Percentiles rank a stretch among this genome's conserved stretches.
Evolutionary conservation across 2,329 filamentous ascomycete species (phyloP).

Genomic region (Fusarium decemcellulare): DNA sequence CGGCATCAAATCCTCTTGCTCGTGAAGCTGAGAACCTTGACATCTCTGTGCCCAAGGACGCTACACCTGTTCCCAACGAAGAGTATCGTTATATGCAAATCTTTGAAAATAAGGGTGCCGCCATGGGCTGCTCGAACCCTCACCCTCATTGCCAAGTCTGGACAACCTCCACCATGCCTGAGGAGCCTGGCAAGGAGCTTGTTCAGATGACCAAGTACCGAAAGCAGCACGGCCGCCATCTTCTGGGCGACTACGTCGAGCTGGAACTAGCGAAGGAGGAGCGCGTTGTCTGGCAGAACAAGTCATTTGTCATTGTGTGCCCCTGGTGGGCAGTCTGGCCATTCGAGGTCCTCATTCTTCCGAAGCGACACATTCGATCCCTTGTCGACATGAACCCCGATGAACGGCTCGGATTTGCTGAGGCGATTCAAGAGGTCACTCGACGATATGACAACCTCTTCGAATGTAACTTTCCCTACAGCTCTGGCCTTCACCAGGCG

Average conservation of each 20-base stretch:
- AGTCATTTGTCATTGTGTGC: constrained; percentile 86
- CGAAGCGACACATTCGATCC: constrained; percentile 86
- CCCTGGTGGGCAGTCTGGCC: constrained; percentile 99
- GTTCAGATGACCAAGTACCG: constrained; percentile 85
- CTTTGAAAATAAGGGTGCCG: constrained; percentile 97
- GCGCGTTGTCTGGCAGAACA: constrained; percentile 90
- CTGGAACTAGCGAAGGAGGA: constrained; percentile 87
- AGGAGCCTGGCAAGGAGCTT: constrained; percentile 88
- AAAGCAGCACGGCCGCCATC: constrained; percentile 77
- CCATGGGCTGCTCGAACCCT: constrained; percentile 99
- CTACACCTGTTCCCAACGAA: constrained; percentile 68
- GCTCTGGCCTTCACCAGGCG: constrained; percentile 96
- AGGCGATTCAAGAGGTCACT: constrained; percentile 89
- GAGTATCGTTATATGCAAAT: constrained; percentile 99
- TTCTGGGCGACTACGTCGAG: constrained; percentile 89
- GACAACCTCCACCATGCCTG: constrained; percentile 92
- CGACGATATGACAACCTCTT: constrained; percentile 97
- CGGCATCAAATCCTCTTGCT: constrained; percentile 76
- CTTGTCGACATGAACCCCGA: constrained; percentile 83
- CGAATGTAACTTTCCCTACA: constrained; percentile 97
- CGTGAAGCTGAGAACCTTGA: constrained; percentile 56
- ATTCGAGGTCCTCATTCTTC: constrained; percentile 92
- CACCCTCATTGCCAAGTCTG: constrained; percentile 98
- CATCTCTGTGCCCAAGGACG: constrained; percentile 55
- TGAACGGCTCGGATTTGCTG: constrained; percentile 83